Conservation (phyloP, 768 basidiomycete species). For the Suillus lakei region DNA sequence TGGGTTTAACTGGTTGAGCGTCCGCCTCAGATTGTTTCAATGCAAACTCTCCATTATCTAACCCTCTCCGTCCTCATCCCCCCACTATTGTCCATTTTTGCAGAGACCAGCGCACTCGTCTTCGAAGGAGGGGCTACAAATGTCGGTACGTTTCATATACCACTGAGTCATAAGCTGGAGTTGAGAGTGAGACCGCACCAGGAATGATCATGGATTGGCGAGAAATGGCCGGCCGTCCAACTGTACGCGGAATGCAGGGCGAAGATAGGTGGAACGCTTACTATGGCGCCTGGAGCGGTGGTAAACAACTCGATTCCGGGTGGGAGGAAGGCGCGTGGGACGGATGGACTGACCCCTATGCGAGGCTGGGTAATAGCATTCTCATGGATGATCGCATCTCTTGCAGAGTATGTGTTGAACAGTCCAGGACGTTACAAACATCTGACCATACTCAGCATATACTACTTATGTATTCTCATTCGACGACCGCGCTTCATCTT, state of each 20-base stretch:
- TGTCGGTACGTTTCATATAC: slow-evolving; percentile 56
- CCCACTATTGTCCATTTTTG: slow-evolving; percentile 74
- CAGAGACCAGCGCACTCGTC: slow-evolving; percentile 67
- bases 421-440: slow-evolving; percentile 11
- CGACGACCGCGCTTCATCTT: slow-evolving; percentile 93
- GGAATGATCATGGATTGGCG: slow-evolving; percentile 98
- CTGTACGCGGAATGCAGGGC: slow-evolving; percentile 67
- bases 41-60: slow-evolving; percentile 94
- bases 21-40: slow-evolving; percentile 76
- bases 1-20: slow-evolving; percentile 5
- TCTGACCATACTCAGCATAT: slow-evolving; percentile 48
- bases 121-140: slow-evolving; percentile 84
- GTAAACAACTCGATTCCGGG: slow-evolving; percentile 71
- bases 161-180: not conserved
- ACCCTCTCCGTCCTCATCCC: slow-evolving; percentile 84
- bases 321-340: slow-evolving; percentile 59
- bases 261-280: slow-evolving; percentile 69
- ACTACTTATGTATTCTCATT: slow-evolving; percentile 85
- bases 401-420: slow-evolving; percentile 75
- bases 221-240: slow-evolving; percentile 87
- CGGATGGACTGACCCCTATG: slow-evolving; percentile 73
- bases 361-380: slow-evolving; percentile 91
- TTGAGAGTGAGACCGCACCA: slow-evolving; percentile 28
- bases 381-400: slow-evolving; percentile 84
- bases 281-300: slow-evolving; percentile 81